phyloP scores from a whole-genome alignment of 768 basidiomycete genomes.

The Suillus americanus region DNA sequence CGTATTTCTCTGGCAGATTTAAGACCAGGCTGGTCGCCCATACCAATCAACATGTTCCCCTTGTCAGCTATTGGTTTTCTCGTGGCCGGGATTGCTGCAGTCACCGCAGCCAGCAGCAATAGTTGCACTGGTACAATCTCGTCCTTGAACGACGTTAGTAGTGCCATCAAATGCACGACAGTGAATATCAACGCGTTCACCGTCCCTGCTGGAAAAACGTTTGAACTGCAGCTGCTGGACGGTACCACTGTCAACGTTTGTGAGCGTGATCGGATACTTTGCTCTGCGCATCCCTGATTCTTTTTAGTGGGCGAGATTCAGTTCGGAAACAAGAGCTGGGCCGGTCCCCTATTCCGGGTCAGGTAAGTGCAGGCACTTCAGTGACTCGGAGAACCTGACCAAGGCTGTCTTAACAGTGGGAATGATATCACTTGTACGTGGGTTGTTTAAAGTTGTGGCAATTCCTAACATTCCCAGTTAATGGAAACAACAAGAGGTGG shows the following conservation, averaged over 20 bases:
- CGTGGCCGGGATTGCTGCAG: conserved; percentile 16
- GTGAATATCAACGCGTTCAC: conserved; percentile 58
- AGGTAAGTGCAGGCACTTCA: conserved; percentile 31
- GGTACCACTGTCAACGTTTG: conserved; percentile 61
- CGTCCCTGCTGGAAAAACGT: conserved; percentile 52
- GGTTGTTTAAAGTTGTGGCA: not conserved
- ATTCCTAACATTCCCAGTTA: conserved; percentile 19
- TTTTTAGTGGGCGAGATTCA: conserved; percentile 53
- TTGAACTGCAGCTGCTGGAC: conserved; percentile 44
- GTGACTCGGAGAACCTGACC: not conserved
- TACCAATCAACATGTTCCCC: conserved; percentile 9
- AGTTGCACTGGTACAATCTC: conserved; percentile 53
- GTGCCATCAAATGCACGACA: conserved; percentile 54
- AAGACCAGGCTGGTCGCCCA: not conserved
- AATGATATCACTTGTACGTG: conserved; percentile 46
- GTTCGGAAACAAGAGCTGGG: conserved; percentile 54
- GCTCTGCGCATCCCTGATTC: not conserved
- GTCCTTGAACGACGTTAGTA: conserved; percentile 48
- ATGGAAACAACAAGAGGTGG: conserved; percentile 42
- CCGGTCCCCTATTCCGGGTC: conserved; percentile 53
- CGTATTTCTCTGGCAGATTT: not conserved
- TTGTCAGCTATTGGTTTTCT: conserved; percentile 16
- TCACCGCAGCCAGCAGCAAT: conserved; percentile 10
- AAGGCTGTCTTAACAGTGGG: conserved; percentile 36
- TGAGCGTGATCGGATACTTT: conserved; percentile 28